Evolutionary conservation across 2,329 filamentous ascomycete genomes (phyloP).

Genomic region (Aspergillus uvarum): DNA sequence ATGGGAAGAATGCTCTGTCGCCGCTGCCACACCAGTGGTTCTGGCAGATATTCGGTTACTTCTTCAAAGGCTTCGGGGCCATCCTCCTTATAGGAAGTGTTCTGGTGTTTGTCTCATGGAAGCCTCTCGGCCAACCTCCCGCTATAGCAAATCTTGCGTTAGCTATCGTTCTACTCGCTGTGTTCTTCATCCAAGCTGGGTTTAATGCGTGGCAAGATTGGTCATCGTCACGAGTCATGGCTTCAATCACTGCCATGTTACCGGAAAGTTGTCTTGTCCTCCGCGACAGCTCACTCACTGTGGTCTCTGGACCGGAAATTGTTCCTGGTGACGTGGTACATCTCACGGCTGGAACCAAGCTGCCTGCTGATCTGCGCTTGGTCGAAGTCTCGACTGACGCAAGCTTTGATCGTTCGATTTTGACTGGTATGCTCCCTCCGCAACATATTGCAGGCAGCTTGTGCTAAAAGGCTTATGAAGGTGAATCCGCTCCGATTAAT

Average conservation of each 20-base stretch:
- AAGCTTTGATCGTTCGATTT: conserved; percentile 70
- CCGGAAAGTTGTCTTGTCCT: conserved; percentile 68
- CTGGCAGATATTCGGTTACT: conserved; percentile 63
- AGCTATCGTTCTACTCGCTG: conserved; percentile 68
- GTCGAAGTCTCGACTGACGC: conserved; percentile 67
- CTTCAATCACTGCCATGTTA: conserved; percentile 77
- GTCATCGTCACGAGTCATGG: conserved; percentile 74
- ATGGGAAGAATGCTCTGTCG: conserved; percentile 67
- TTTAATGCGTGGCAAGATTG: conserved; percentile 75
- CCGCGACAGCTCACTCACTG: conserved; percentile 56
- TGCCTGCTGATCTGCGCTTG: conserved; percentile 72
- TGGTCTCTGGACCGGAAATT: conserved; percentile 58
- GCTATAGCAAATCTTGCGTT: conserved; percentile 68
- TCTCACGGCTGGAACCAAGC: conserved; percentile 70
- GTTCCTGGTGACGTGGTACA: conserved; percentile 70
- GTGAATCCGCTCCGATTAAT: conserved; percentile 64
- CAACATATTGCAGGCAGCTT: background rate
- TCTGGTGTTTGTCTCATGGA: conserved; percentile 75
- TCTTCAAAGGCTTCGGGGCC: conserved; percentile 74
- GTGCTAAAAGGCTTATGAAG: conserved; percentile 50
- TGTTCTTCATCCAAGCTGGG: conserved; percentile 67
- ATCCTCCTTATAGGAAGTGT: conserved; percentile 68
- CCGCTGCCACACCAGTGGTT: conserved; percentile 62
- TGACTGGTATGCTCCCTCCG: conserved; percentile 55
- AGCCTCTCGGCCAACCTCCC: conserved; percentile 71